phyloP scores from a whole-genome alignment of 2,329 filamentous ascomycete species.

The Thelonectria blattea region DNA sequence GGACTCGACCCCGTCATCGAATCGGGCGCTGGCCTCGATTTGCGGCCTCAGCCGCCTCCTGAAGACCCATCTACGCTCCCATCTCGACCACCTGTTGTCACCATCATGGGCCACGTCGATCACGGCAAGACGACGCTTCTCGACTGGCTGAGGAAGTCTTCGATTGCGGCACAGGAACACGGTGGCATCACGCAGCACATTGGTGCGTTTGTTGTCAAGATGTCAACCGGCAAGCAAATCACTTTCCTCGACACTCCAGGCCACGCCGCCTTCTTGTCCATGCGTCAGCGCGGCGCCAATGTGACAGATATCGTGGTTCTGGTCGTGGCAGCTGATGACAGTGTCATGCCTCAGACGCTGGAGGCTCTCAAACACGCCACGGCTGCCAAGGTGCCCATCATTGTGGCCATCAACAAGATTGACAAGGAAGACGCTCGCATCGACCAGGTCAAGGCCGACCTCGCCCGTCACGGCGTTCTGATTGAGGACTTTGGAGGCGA shows the following conservation, averaged over 20 bases:
- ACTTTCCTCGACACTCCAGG: slow-evolving; percentile 98
- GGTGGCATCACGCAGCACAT: slow-evolving; percentile 99
- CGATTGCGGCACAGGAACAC: slow-evolving; percentile 87
- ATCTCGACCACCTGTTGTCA: slow-evolving; percentile 86
- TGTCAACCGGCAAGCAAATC: slow-evolving; percentile 86
- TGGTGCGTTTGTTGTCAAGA: slow-evolving; percentile 90
- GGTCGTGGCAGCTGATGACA: slow-evolving; percentile 95
- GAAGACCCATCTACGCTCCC: slow-evolving; percentile 74
- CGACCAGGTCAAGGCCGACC: slow-evolving; percentile 86
- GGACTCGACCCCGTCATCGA: slow-evolving; percentile 87
- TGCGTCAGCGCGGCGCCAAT: slow-evolving; percentile 93
- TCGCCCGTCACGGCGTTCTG: slow-evolving; percentile 82
- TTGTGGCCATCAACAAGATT: slow-evolving; percentile 97
- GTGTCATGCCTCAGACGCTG: slow-evolving; percentile 94
- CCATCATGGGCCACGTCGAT: slow-evolving; percentile 99
- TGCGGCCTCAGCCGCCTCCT: slow-evolving; percentile 71
- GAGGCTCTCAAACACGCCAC: slow-evolving; percentile 96
- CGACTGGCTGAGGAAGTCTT: slow-evolving; percentile 91
- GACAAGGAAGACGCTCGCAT: slow-evolving; percentile 85
- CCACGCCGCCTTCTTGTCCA: slow-evolving; percentile 92
- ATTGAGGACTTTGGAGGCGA: slow-evolving; percentile 96
- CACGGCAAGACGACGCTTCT: slow-evolving; percentile 97
- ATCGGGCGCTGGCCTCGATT: slow-evolving; percentile 68
- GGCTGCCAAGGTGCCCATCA: slow-evolving; percentile 86
- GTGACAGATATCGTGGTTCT: slow-evolving; percentile 97